Conservation (phyloP, 495 filamentous ascomycete species). For the Aspergillus coremiiformis region DNA sequence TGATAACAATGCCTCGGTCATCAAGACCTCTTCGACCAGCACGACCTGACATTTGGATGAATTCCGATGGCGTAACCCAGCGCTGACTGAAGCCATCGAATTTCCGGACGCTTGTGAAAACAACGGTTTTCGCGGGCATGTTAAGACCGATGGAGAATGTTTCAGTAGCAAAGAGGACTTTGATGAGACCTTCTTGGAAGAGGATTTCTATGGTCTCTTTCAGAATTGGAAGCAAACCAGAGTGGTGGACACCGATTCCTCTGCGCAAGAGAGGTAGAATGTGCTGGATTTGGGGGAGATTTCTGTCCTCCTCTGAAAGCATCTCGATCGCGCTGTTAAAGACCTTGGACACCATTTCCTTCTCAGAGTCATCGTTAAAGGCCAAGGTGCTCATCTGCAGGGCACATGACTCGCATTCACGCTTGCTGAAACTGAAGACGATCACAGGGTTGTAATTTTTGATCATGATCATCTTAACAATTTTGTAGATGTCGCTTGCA, state of each 20-base stretch:
- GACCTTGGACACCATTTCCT: conserved; percentile 88
- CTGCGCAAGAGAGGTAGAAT: conserved; percentile 83
- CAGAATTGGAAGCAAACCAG: conserved; percentile 86
- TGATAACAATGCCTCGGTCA: conserved; percentile 97
- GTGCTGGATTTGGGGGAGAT: conserved; percentile 81
- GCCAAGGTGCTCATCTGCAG: conserved; percentile 74
- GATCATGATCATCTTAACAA: conserved; percentile 96
- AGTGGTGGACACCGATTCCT: conserved; percentile 96
- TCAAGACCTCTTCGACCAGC: conserved; percentile 95
- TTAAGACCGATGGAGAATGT: conserved; percentile 98
- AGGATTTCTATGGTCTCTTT: conserved; percentile 99
- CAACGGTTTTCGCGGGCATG: conserved; percentile 98
- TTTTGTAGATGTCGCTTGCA: conserved; percentile 85
- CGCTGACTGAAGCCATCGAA: conserved; percentile 78
- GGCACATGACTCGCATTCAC: conserved; percentile 83
- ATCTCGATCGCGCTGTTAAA: conserved; percentile 85
- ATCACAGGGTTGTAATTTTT: conserved; percentile 96
- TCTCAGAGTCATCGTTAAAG: conserved; percentile 98
- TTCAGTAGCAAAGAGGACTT: conserved; percentile 95
- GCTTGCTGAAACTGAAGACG: conserved; percentile 98
- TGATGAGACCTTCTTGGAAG: conserved; percentile 96
- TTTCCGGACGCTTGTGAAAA: conserved; percentile 93
- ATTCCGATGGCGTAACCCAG: conserved; percentile 91
- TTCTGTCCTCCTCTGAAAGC: conserved; percentile 83
- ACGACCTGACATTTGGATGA: conserved; percentile 96